Evolutionary conservation across 192 early-diverging fungal genomes (phyloP), one percentile per base, ranked within the genome.

Genomic region (Piromyces sp.): DNA sequence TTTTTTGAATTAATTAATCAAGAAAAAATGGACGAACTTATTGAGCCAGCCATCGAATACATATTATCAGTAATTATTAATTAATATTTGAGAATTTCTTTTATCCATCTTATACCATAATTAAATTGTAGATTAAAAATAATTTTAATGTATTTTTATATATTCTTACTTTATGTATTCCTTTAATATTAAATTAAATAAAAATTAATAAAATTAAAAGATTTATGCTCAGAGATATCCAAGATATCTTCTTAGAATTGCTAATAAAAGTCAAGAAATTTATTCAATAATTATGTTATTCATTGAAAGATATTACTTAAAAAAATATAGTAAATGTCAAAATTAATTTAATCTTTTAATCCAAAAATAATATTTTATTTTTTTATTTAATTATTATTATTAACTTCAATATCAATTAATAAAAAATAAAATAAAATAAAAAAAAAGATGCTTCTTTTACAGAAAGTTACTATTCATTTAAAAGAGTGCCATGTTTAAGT

Each of bases 1-100:
- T 83, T 97, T 82, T 97, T 98, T 86, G 96, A 98, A 88, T 89
- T 96, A 7, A 88, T 94, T 78, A 94, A 94, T 31, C 93, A 95
- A 85, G 92, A 93, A 82, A 93, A 95, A 83, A 89, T 98, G 86
- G 87, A 88, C 79, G 94, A 93, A 78, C 88, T 96, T 82, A 86
- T 96, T 42, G 91, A 94, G 81, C 96, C 96, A 19, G 95, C 96
- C 28, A 81, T 96, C 29, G 90, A 89, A 80, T 96, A 96, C 85
- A 86, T 94, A 16, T 89, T 95, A 29, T 91, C 95, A 37, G 94
- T 92, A 89, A 85, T 84, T 33, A 33, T 6, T n/a, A 33, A 33
- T 33, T 33, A 33, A 33, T 9, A 33, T 6, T 33, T 33, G 31
- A 33, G 9, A 33, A 33, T 33, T 33, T 33, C 3, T 33, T 33